Conservation (phyloP, 1,284 basidiomycete species). For the Neolentinus lepideus region DNA sequence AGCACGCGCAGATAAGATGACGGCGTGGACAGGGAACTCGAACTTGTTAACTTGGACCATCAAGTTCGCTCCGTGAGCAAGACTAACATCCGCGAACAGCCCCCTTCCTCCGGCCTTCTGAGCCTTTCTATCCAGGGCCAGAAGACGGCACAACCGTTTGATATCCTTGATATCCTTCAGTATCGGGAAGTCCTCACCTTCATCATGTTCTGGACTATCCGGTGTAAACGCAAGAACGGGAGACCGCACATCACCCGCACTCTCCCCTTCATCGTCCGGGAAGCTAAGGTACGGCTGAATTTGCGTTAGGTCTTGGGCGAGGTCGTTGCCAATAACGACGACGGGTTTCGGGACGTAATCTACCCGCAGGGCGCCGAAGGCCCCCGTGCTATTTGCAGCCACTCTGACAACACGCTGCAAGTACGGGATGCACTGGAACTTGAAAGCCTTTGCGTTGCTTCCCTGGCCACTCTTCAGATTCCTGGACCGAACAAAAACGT, state of each 20-base stretch:
- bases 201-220: conserved; percentile 17
- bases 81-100: conserved; percentile 12
- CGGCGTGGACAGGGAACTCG: conserved; percentile 59
- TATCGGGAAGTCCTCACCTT: conserved; percentile 36
- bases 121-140: conserved; percentile 19
- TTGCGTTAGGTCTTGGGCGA: conserved; percentile 63
- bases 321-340: conserved; percentile 44
- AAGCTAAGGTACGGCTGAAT: conserved; percentile 47
- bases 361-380: conserved; percentile 80
- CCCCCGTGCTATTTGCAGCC: conserved; percentile 83
- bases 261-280: conserved; percentile 4
- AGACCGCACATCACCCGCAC: background rate
- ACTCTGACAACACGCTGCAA: conserved; percentile 85
- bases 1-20: conserved; percentile 61
- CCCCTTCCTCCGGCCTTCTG: conserved; percentile 17
- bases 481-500: conserved; percentile 83
- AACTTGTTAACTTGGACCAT: conserved; percentile 34
- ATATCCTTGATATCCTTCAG: conserved; percentile 44
- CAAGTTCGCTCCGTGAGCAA: conserved; percentile 57
- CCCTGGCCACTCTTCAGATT: conserved; percentile 33
- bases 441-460: conserved; percentile 20
- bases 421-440: conserved; percentile 78
- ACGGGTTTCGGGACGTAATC: conserved; percentile 66
- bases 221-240: background rate
- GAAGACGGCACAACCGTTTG: conserved; percentile 30